These are phyloP conservation scores for Hippophae gyantsensis DNA, from an alignment of 306 rosid species.

Conservation along the genomic window DNA sequence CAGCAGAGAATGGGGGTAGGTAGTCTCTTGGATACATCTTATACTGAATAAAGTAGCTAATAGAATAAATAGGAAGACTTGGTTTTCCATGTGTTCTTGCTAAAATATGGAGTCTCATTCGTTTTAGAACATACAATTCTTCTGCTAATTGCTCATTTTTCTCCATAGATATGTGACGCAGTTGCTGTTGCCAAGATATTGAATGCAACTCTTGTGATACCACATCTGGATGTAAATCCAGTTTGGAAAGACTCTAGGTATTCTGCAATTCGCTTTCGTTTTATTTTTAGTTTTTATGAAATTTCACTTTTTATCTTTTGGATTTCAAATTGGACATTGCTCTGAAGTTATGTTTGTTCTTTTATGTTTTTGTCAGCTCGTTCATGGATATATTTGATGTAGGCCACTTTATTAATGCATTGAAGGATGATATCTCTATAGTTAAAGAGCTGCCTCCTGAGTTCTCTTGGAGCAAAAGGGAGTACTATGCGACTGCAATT, in stretches of 20 bases:
- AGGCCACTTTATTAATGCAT: slow-evolving; percentile 85
- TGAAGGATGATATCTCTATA: slow-evolving; percentile 77
- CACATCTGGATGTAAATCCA: slow-evolving; percentile 83
- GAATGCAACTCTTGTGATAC: slow-evolving; percentile 94
- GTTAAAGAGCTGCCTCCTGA: slow-evolving; percentile 82
- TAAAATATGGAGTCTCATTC: not conserved
- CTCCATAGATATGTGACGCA: slow-evolving; percentile 84
- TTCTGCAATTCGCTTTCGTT: slow-evolving; percentile 4
- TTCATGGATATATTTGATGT: slow-evolving; percentile 90
- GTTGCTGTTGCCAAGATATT: slow-evolving; percentile 90
- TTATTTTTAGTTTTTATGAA: slow-evolving; percentile 8
- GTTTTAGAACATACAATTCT: slow-evolving; percentile 4
- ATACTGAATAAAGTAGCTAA: too few species aligned
- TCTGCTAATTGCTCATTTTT: slow-evolving; percentile 14
- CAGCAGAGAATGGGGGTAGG: slow-evolving; percentile 99
- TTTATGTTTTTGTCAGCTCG: slow-evolving; percentile 43
- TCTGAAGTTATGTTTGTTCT: slow-evolving; percentile 14
- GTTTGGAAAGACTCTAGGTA: slow-evolving; percentile 96
- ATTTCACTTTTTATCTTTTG: slow-evolving; percentile 6
- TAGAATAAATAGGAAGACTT: too few species aligned
- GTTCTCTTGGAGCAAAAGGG: slow-evolving; percentile 87
- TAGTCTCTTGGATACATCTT: not conserved
- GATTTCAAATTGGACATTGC: slow-evolving; percentile 11
- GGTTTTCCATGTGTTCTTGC: not conserved
- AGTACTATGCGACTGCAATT: slow-evolving; percentile 62